Conservation (phyloP, 2,329 filamentous ascomycete species). For the Fusarium sulawesiense region DNA sequence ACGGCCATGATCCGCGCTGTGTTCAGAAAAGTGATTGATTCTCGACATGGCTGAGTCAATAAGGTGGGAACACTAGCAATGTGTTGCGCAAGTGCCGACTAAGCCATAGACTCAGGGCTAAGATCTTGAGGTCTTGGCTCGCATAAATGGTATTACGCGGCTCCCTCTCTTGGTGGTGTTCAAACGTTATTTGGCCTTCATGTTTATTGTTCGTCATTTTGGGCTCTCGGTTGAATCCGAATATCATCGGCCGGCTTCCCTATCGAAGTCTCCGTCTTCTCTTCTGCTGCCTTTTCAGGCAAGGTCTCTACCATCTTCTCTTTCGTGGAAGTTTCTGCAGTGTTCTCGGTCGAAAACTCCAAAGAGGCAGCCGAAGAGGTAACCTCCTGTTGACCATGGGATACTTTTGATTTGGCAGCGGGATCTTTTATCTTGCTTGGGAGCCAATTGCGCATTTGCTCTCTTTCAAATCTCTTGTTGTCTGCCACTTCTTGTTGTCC, state of each 20-base stretch:
- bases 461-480: slow-evolving; percentile 25
- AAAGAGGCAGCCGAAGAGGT: background rate
- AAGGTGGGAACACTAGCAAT: slow-evolving; percentile 26
- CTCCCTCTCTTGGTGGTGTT: background rate
- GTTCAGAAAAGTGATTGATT: slow-evolving; percentile 8
- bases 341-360: background rate
- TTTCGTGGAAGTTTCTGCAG: too few relatives aligned
- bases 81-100: slow-evolving; percentile 38
- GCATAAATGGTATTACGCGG: slow-evolving; percentile 19
- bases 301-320: background rate
- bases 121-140: slow-evolving; percentile 13
- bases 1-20: slow-evolving; percentile 24
- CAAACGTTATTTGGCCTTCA: background rate
- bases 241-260: background rate
- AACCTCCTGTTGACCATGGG: background rate
- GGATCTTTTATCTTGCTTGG: slow-evolving; percentile 26
- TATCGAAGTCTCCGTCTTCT: background rate
- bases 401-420: background rate
- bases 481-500: slow-evolving; percentile 30
- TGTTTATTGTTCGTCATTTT: background rate
- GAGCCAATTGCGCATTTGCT: slow-evolving; percentile 26
- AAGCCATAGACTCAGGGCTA: slow-evolving; percentile 22
- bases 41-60: slow-evolving; percentile 31
- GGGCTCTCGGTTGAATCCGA: background rate
- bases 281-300: background rate